Base-by-base conservation (phyloP, 2,329 filamentous ascomycete genomes). In the Periconia sp. region DNA sequence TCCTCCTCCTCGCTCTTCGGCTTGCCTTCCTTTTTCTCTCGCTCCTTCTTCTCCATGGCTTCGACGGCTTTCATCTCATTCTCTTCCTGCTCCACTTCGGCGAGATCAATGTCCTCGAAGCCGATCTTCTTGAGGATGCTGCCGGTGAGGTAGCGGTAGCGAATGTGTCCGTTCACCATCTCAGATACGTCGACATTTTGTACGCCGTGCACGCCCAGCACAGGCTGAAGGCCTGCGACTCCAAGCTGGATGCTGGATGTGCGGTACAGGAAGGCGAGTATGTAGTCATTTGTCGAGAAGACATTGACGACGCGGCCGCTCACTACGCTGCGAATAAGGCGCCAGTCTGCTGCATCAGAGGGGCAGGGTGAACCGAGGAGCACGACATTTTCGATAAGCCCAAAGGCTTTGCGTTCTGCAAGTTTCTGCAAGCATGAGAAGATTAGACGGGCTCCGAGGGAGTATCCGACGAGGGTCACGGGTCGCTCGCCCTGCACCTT, bases 181-280 rank as follows among this genome's bases (percentile, higher is more conserved):
- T 76, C 73, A 10, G 70, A 76, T 16, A 80, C 74, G 48, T 81
- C 78, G 11, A 81, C 73, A 23, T 80, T 82, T 42, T 80, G 73
- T 0, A 94, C 78, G 2, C 86, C 86, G 4, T 81, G 78, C 12
- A 92, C 82, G 7, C 78, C 80, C 43, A 83, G 71, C 17, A 95
- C 82, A 22, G 83, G 78, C 64, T 96, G 88, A 1, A 97, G 74
- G 0, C 92, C 92, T 0, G 91, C 91, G 29, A 96, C 83, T 3
- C 92, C 92, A 28, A 88, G 80, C 52, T 94, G 87, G 19, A 95
- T 81, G 45, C 86, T 91, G 28, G 88, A 90, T 2, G 89, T 86
- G 31, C 92, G 84, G 67, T 96, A 96, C 13, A 96, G 75, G 64
- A 96, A 92, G 1, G 84, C 91, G 1, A 96, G 82, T 22, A 96